Percentiles rank a stretch among this genome's conserved stretches.
Conservation (phyloP, 352 stramenopile genomes). For the Phytophthora europaea region DNA sequence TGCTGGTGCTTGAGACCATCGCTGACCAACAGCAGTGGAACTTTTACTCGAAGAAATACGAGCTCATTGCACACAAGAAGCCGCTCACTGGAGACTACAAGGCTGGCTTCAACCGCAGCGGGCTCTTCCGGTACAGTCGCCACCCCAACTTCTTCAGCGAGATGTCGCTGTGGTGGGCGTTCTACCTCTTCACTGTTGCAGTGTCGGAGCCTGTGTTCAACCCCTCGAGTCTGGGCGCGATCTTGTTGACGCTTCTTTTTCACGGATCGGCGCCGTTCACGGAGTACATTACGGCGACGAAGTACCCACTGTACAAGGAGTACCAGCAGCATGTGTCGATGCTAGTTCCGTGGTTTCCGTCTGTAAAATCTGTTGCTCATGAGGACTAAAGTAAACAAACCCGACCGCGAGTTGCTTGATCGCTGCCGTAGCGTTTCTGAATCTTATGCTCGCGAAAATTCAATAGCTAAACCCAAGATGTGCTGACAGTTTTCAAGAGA, state of each 20-base stretch:
- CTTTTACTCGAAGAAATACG: conserved; percentile 93
- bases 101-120: conserved; percentile 84
- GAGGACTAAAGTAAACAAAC: conserved; percentile 7
- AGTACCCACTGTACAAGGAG: conserved; percentile 91
- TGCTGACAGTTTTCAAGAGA: too few species aligned
- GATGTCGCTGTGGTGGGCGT: conserved; percentile 91
- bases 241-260: conserved; percentile 91
- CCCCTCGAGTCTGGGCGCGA: conserved; percentile 79
- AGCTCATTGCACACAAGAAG: conserved; percentile 56
- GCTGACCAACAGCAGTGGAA: conserved; percentile 94
- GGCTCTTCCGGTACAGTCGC: conserved; percentile 92
- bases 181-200: conserved; percentile 92
- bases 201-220: conserved; percentile 65
- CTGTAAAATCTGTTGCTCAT: background rate
- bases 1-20: conserved; percentile 84
- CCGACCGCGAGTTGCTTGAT: too few species aligned
- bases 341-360: conserved; percentile 53
- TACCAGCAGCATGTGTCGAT: conserved; percentile 87
- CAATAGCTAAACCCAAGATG: too few species aligned
- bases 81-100: conserved; percentile 77
- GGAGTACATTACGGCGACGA: conserved; percentile 89
- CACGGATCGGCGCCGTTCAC: conserved; percentile 92
- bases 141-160: conserved; percentile 96
- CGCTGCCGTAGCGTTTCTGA: too few species aligned
- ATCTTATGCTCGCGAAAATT: too few species aligned